Evolutionary conservation across 352 stramenopile species (phyloP).

Genomic region (Pythium dissimile): DNA sequence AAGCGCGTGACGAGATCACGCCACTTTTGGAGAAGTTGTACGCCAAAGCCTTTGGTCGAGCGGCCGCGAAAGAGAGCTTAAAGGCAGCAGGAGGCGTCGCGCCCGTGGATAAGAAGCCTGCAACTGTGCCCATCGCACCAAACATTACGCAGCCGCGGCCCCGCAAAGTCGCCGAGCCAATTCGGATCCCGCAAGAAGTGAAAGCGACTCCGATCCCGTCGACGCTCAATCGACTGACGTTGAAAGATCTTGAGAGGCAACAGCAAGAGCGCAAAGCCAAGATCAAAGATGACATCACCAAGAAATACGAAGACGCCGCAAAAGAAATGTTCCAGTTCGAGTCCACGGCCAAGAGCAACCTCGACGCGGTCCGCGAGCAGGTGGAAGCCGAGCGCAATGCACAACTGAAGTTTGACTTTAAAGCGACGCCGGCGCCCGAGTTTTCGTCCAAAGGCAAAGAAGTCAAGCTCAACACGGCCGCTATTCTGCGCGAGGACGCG

Average conservation of each 20-base stretch:
- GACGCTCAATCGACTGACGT: constrained; percentile 59
- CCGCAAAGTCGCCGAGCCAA: constrained; percentile 59
- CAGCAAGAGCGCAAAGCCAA: constrained; percentile 47
- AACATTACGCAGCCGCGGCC: constrained; percentile 87
- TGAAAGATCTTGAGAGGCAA: constrained; percentile 61
- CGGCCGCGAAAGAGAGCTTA: constrained; percentile 37
- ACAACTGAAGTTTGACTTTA: constrained; percentile 73
- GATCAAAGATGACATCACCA: constrained; percentile 53
- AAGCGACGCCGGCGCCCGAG: constrained; percentile 61
- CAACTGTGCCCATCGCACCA: constrained; percentile 68
- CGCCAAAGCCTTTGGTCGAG: constrained; percentile 60
- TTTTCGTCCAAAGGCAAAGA: constrained; percentile 32
- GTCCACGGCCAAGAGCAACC: constrained; percentile 70
- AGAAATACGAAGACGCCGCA: constrained; percentile 70
- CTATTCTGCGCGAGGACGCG: constrained; percentile 90
- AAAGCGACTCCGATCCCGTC: constrained; percentile 67
- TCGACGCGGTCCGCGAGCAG: constrained; percentile 59
- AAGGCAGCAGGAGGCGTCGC: constrained; percentile 36
- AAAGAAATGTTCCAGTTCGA: constrained; percentile 76
- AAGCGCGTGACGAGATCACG: constrained; percentile 32
- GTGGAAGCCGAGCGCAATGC: constrained; percentile 61
- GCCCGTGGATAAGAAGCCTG: constrained; percentile 39
- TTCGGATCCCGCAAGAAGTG: constrained; percentile 73
- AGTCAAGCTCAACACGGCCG: constrained; percentile 87
- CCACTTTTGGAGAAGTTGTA: constrained; percentile 52